phyloP scores from a whole-genome alignment of 2,329 filamentous ascomycete species.

The Colletotrichum brevisporum region DNA sequence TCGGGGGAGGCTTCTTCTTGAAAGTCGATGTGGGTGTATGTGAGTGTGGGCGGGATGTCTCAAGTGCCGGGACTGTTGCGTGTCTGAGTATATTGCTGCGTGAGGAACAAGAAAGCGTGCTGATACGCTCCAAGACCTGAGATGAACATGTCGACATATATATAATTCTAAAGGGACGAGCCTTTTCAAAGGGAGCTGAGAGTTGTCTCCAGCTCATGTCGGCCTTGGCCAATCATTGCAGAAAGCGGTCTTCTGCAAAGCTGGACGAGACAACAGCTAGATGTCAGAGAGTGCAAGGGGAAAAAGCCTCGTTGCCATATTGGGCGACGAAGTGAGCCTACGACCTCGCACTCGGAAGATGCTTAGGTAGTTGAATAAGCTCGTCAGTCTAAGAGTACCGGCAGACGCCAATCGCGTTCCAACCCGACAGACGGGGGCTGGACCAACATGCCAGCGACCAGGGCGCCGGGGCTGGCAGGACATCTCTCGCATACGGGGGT shows the following conservation, averaged over 20 bases:
- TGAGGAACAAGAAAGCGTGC: conserved; percentile 12
- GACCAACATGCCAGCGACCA: no score
- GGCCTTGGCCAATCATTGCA: conserved; percentile 4
- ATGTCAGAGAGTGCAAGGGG: neutral
- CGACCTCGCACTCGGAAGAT: conserved; percentile 11
- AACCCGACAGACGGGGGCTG: no score
- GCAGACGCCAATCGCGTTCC: no score
- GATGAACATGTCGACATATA: conserved; percentile 10
- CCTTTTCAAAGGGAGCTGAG: neutral
- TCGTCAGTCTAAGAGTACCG: no score
- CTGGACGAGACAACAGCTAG: neutral
- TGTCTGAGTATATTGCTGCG: conserved; percentile 3
- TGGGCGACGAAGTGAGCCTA: neutral
- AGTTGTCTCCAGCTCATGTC: neutral
- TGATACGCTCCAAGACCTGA: neutral
- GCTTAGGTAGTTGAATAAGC: neutral
- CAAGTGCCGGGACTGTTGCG: neutral
- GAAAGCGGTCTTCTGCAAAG: neutral
- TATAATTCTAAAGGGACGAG: conserved; percentile 1
- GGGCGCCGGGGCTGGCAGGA: no score
- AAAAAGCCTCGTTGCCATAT: conserved; percentile 8
- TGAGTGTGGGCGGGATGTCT: conserved; percentile 1
- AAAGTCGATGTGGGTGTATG: neutral
- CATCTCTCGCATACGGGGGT: no score
- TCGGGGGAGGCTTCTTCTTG: neutral